Evolutionary conservation across 2,329 filamentous ascomycete species (phyloP).

Genomic region (Verticillium nonalfalfae): DNA sequence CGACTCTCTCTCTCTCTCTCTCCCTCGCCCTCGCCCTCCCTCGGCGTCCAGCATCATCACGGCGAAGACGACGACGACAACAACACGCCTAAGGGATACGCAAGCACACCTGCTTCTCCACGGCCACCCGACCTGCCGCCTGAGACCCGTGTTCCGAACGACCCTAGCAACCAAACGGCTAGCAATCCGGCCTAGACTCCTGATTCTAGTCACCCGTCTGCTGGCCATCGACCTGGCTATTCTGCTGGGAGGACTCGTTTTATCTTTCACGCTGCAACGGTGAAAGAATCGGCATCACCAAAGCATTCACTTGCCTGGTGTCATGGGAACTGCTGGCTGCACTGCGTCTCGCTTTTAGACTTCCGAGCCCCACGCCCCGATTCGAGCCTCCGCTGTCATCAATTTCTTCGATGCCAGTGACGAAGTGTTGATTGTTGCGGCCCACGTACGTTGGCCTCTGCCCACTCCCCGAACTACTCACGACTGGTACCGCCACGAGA

Average conservation of each 20-base stretch:
- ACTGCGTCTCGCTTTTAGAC: not conserved
- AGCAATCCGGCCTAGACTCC: not conserved
- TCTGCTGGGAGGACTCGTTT: not conserved
- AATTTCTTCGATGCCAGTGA: not conserved
- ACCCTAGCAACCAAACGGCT: not conserved
- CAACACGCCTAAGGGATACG: not conserved
- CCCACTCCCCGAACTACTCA: not conserved
- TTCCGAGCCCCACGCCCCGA: not conserved
- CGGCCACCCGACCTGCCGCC: not conserved
- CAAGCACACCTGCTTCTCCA: not conserved
- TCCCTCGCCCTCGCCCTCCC: not conserved
- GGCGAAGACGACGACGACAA: not conserved
- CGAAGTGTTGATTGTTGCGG: not conserved
- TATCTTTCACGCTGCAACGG: not conserved
- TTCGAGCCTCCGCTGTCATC: not conserved
- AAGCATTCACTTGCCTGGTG: constrained; percentile 1
- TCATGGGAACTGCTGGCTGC: not conserved
- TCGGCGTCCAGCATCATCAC: not conserved
- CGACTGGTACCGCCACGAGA: not conserved
- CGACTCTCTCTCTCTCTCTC: too few species aligned
- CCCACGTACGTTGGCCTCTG: not conserved
- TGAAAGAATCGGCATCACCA: not conserved
- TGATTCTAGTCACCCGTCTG: not conserved
- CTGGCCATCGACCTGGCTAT: not conserved
- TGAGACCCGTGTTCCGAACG: not conserved